These are phyloP conservation scores for Trametes punicea DNA, from an alignment of 768 basidiomycete species.

Conservation along the genomic window DNA sequence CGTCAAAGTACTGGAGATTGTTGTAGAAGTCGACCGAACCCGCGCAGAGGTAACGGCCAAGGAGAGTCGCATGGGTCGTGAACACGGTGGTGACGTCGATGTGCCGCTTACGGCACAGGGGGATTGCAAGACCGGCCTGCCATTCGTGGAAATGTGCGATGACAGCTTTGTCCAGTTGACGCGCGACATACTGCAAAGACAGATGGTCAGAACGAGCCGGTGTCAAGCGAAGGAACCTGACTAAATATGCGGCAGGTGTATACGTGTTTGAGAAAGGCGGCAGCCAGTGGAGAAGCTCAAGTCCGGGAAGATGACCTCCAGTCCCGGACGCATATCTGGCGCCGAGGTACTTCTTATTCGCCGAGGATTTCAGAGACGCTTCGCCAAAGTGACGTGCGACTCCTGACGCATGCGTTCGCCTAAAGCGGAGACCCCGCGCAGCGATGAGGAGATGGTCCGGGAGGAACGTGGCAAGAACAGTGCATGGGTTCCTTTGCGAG, in stretches of 20 bases:
- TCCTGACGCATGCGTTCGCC: neutral
- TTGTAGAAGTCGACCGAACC: conserved; percentile 99
- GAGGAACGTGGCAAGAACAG: neutral
- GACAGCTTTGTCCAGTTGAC: conserved; percentile 80
- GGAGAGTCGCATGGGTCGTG: conserved; percentile 96
- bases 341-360: neutral
- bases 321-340: neutral
- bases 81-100: conserved; percentile 99
- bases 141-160: conserved; percentile 99
- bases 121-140: conserved; percentile 96
- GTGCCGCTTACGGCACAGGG: conserved; percentile 92
- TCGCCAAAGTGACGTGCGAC: neutral
- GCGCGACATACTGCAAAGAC: conserved; percentile 65
- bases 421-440: neutral
- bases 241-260: neutral
- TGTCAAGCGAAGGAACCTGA: neutral
- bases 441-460: neutral
- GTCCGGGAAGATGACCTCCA: neutral
- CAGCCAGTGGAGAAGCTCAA: neutral
- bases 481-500: conserved; percentile 1
- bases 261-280: neutral
- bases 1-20: conserved; percentile 98
- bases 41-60: conserved; percentile 97
- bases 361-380: neutral
- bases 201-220: neutral